Evolutionary conservation across 345 rosid genomes (phyloP).

Genomic region (Anacardium occidentale): DNA sequence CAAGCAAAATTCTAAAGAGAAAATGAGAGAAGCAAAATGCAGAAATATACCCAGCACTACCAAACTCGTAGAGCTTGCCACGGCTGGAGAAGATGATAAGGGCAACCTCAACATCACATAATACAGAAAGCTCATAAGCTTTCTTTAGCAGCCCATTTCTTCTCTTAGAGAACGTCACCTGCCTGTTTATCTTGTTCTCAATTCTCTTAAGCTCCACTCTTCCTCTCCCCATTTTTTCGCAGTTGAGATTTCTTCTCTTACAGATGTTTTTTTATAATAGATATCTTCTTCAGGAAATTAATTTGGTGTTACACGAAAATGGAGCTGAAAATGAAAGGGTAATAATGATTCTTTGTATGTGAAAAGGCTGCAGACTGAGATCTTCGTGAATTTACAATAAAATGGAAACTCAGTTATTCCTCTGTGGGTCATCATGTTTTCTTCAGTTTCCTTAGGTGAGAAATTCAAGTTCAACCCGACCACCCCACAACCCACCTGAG

Average conservation of each 20-base stretch:
- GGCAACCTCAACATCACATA: slow-evolving; percentile 81
- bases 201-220: slow-evolving; percentile 87
- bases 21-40: neutral
- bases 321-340: slow-evolving; percentile 13
- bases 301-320: slow-evolving; percentile 13
- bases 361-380: slow-evolving; percentile 20
- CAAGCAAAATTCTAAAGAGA: neutral
- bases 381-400: slow-evolving; percentile 31
- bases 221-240: slow-evolving; percentile 71
- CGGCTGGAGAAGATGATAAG: slow-evolving; percentile 87
- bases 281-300: neutral
- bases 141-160: slow-evolving; percentile 76
- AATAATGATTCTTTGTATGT: slow-evolving; percentile 9
- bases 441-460: slow-evolving; percentile 2
- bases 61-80: slow-evolving; percentile 81
- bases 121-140: slow-evolving; percentile 85
- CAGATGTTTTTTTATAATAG: neutral
- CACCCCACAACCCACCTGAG: no score
- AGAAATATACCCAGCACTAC: slow-evolving; percentile 54
- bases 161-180: slow-evolving; percentile 83
- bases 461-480: no score
- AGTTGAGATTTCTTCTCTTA: slow-evolving; percentile 12
- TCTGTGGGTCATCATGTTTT: slow-evolving; percentile 23
- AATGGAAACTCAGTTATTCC: slow-evolving; percentile 30
- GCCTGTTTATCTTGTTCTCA: slow-evolving; percentile 86